Evolutionary conservation across 169 alveolate genomes (phyloP).

Genomic region (Ichthyophthirius multifiliis): DNA sequence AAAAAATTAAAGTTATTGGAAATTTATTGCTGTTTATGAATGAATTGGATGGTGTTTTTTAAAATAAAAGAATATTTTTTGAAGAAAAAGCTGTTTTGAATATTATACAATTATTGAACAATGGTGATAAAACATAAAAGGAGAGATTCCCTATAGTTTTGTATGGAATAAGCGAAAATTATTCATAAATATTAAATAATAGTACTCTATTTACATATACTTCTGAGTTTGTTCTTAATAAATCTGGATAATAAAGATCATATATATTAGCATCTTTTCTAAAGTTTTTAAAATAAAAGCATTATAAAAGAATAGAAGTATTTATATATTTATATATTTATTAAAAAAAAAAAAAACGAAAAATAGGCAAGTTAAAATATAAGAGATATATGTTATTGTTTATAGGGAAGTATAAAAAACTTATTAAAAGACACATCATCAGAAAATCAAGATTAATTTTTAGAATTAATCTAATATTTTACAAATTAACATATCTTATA

Average conservation of each 20-base stretch:
- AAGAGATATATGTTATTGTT: conserved; percentile 29
- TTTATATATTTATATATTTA: conserved; percentile 20
- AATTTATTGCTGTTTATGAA: background rate
- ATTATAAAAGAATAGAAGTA: background rate
- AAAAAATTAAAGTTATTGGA: background rate
- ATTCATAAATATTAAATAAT: background rate
- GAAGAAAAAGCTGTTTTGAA: background rate
- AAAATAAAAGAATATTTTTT: background rate
- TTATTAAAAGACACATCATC: conserved; percentile 44
- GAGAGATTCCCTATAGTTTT: background rate
- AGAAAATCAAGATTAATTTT: conserved; percentile 39
- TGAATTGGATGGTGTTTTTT: background rate
- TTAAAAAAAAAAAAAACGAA: conserved; percentile 6
- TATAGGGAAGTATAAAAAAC: conserved; percentile 41
- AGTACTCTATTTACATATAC: background rate
- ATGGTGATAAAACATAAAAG: background rate
- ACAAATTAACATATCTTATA: background rate
- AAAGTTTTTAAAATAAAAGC: background rate
- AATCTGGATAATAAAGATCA: background rate
- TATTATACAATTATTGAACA: background rate
- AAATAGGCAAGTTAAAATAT: conserved; percentile 20
- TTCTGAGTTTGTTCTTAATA: background rate
- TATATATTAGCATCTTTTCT: background rate
- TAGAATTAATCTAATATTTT: conserved; percentile 18
- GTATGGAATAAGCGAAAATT: background rate